Evolutionary conservation across 2,329 filamentous ascomycete species (phyloP).

Genomic region (Madurella mycetomatis): DNA sequence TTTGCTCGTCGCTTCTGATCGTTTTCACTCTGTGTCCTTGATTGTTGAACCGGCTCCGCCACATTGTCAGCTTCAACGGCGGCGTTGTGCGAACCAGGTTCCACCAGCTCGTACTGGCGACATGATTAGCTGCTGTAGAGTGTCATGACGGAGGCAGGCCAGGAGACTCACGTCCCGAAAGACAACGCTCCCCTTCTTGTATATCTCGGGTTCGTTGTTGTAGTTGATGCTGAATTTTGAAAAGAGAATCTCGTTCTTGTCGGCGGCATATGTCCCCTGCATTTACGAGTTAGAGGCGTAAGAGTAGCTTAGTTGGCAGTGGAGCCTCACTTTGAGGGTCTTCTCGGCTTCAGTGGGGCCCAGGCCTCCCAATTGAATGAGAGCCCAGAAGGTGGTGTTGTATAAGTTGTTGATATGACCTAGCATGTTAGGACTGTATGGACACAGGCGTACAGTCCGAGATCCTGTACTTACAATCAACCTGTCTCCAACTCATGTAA

Average conservation of each 20-base stretch:
- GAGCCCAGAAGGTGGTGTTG: constrained; percentile 92
- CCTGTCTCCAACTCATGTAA: constrained; percentile 96
- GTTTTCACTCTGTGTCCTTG: constrained; percentile 78
- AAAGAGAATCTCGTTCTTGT: constrained; percentile 97
- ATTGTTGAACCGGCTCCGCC: constrained; percentile 54
- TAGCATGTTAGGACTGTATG: constrained; percentile 34
- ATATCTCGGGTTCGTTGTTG: constrained; percentile 92
- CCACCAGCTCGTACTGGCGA: constrained; percentile 64
- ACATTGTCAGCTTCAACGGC: constrained; percentile 44
- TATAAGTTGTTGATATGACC: constrained; percentile 98
- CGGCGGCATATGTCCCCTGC: constrained; percentile 74
- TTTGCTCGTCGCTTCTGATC: constrained; percentile 77
- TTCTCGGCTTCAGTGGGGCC: constrained; percentile 75
- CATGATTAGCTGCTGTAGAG: background rate
- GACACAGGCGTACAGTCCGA: background rate
- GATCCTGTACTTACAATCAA: constrained; percentile 65
- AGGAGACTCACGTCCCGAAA: constrained; percentile 65
- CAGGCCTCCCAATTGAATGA: constrained; percentile 75
- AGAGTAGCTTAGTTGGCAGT: background rate
- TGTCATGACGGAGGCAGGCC: background rate
- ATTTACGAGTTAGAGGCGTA: background rate
- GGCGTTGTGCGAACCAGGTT: constrained; percentile 48
- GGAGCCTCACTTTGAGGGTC: constrained; percentile 59
- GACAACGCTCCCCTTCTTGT: constrained; percentile 86
- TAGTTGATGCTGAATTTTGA: constrained; percentile 90